phyloP scores from a whole-genome alignment of 2,329 filamentous ascomycete genomes.

The Purpureocillium lavendulum region DNA sequence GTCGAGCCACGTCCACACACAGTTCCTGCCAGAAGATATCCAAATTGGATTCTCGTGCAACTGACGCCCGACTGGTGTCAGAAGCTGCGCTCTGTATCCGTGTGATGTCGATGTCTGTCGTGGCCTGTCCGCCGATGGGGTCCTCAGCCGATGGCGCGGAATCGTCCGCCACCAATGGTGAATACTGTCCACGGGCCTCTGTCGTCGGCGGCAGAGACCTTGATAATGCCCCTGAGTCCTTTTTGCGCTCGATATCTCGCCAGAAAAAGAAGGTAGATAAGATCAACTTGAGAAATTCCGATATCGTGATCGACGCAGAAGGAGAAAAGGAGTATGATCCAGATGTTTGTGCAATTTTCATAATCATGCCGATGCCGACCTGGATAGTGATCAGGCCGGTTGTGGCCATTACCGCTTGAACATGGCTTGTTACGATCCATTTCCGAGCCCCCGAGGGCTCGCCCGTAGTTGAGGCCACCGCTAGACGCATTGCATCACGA shows the following conservation, averaged over 20 bases:
- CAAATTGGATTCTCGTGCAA: not conserved
- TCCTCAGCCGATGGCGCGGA: no score
- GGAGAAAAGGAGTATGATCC: constrained; percentile 19
- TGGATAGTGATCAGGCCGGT: constrained; percentile 23
- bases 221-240: constrained; percentile 8
- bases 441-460: not conserved
- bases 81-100: no score
- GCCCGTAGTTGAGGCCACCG: no score
- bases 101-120: no score
- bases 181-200: no score
- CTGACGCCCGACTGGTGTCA: no score
- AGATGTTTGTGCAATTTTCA: constrained; percentile 19
- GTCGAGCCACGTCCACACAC: not conserved
- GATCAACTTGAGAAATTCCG: constrained; percentile 21
- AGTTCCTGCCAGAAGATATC: not conserved
- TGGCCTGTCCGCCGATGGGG: no score
- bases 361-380: constrained; percentile 24
- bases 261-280: constrained; percentile 20
- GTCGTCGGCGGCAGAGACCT: not conserved
- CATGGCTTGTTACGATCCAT: not conserved
- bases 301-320: constrained; percentile 21
- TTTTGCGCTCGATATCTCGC: constrained; percentile 12
- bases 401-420: constrained; percentile 14
- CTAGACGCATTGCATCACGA: no score
- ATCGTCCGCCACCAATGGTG: no score